A percentile compares a stretch with the other conserved stretches of the same genome.
These are phyloP conservation scores for Pleurozium schreberi DNA, from an alignment of 225 moss, liverwort and hornwort genomes.

Conservation along the genomic window DNA sequence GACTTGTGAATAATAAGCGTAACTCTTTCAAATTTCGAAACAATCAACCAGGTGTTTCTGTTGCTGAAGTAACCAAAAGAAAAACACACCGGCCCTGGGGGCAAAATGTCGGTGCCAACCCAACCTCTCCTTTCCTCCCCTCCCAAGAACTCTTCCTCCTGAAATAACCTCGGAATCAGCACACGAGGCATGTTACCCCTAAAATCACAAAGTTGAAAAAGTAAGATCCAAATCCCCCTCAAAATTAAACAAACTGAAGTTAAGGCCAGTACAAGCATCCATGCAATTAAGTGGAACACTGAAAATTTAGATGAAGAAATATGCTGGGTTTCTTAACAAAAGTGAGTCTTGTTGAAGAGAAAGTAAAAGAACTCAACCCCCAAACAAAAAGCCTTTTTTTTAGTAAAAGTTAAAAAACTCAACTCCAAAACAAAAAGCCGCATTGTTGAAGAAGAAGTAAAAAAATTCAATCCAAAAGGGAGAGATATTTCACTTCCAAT, in stretches of 20 bases:
- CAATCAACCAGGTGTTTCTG: not conserved
- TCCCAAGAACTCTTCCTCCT: not conserved
- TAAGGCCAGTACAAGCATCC: not conserved
- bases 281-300: not conserved
- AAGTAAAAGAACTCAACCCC: too few relatives aligned
- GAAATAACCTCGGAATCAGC: not conserved
- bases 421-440: too few relatives aligned
- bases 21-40: not conserved
- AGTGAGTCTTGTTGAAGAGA: too few relatives aligned
- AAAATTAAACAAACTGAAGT: too few relatives aligned
- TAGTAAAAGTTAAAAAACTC: too few relatives aligned
- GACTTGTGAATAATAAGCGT: not conserved
- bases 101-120: not conserved
- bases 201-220: not conserved
- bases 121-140: too few relatives aligned
- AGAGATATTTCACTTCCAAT: not conserved
- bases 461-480: not conserved
- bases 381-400: too few relatives aligned
- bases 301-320: not conserved
- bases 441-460: not conserved
- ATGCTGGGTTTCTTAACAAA: not conserved
- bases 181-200: not conserved
- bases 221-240: not conserved
- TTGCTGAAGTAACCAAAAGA: not conserved
- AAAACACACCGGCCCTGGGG: not conserved